Base-by-base conservation (phyloP, 2,329 filamentous ascomycete species). In the Botrytis hyacinthi region DNA sequence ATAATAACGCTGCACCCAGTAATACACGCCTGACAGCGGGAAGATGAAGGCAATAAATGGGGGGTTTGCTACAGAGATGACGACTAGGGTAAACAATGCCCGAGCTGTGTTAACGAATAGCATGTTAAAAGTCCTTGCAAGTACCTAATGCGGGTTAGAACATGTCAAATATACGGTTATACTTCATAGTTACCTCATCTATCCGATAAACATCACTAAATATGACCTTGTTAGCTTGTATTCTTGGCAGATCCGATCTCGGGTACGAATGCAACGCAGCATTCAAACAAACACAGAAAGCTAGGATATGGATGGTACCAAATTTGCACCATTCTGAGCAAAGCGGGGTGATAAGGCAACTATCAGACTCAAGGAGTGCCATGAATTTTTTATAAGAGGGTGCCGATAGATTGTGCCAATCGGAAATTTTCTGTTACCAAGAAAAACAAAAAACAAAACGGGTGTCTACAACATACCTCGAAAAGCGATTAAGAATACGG, bases 91-190 rank as follows among this genome's bases (percentile, higher is more conserved):
- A 83, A 98, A 98, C 26, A 89, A 84, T 18, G 93, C 93, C 75
- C 89, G 88, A 71, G 90, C 91, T 48, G 88, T 85, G 79, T 95
- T 95, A 79, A 90, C 89, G 80, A 96, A 95, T 75, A 95, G 85
- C 95, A 98, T 98, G 83, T 98, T 98, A 86, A 99, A 99, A 22
- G 94, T 97, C 77, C 97, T 92, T 76, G 96, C 95, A 78, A 99
- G 88, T 60, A 98, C 93, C 85, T 99, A 94, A 81, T 98, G 94
- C 74, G 93, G 91, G 81, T 95, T 91, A 83, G 90, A 90, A 77
- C 59, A 76, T 74, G 73, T 76, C 51, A 35, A 46, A 60, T 60
- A 16, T 32, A 46, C 42, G 42, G 32, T 67, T 35, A 35, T 37
- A 65, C 26, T 54, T 32, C 46, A 62, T 66, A 76, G 76, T 75